Percentiles rank a stretch among this genome's conserved stretches.
Conservation (phyloP, 345 rosid genomes). For the Melaleuca alternifolia region DNA sequence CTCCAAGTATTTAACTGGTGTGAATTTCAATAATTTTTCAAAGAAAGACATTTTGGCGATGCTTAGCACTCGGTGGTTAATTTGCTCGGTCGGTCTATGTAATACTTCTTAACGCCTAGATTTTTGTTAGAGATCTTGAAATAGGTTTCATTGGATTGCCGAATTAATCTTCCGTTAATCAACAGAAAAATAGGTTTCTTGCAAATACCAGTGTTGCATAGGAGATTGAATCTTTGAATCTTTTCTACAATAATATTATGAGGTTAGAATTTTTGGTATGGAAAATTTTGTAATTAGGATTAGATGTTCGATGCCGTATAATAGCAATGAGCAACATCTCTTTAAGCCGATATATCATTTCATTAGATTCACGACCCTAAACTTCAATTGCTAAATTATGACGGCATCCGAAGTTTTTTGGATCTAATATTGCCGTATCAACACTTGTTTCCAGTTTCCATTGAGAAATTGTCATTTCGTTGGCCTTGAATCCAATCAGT, state of each 20-base stretch:
- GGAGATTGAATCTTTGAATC: not conserved
- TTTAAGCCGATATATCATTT: fast-evolving
- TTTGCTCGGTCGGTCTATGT: not conserved
- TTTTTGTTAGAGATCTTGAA: not conserved
- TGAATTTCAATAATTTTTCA: not conserved
- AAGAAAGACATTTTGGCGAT: not conserved
- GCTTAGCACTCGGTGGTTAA: not conserved
- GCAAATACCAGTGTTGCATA: not conserved
- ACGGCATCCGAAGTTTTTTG: fast-evolving
- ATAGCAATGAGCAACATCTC: fast-evolving
- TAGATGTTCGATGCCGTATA: too few relatives aligned
- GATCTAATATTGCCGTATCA: not conserved
- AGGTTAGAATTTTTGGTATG: not conserved
- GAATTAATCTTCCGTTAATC: not conserved
- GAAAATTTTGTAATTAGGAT: not conserved
- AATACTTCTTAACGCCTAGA: not conserved
- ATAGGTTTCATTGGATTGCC: not conserved
- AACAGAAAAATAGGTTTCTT: not conserved
- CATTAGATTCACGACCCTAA: not conserved
- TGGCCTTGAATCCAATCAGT: too few relatives aligned
- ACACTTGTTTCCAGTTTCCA: too few relatives aligned
- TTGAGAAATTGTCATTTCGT: too few relatives aligned
- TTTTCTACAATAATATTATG: not conserved
- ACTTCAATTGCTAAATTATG: not conserved
- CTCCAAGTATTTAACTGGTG: not conserved